These are phyloP conservation scores for Ophiostoma himal-ulmi DNA, from an alignment of 2,329 filamentous ascomycete genomes.

Conservation along the genomic window DNA sequence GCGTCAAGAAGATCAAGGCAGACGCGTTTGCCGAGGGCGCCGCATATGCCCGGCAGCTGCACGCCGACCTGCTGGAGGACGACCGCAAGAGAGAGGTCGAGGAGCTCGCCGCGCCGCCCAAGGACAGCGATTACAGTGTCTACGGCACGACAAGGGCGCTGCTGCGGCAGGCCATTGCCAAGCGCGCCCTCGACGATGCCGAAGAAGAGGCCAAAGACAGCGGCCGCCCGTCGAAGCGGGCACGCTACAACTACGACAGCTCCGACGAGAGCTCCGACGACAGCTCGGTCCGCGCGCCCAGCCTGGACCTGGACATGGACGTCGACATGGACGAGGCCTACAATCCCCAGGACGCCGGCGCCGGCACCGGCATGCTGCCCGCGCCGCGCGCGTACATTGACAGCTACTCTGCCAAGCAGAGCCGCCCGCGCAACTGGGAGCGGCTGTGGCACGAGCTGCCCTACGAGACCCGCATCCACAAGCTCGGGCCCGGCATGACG, in stretches of 20 bases:
- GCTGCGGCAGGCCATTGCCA: slow-evolving; percentile 4
- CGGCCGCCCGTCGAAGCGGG: neutral
- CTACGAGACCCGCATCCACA: slow-evolving; percentile 14
- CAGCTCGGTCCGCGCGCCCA: neutral
- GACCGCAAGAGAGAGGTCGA: neutral
- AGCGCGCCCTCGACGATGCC: neutral
- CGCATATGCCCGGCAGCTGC: neutral
- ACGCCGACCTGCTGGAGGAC: neutral
- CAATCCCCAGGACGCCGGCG: slow-evolving; percentile 5
- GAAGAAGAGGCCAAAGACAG: neutral
- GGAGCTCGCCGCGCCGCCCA: neutral
- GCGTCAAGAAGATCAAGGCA: neutral
- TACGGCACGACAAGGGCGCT: neutral
- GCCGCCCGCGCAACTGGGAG: neutral
- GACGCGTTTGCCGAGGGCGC: neutral
- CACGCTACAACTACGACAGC: neutral
- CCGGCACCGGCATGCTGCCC: slow-evolving; percentile 9
- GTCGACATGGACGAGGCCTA: neutral
- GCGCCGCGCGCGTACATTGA: neutral
- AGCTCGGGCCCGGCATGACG: slow-evolving; percentile 15
- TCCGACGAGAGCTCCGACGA: neutral
- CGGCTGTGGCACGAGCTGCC: slow-evolving; percentile 5
- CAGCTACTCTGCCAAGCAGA: neutral
- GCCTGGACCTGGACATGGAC: neutral
- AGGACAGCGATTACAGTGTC: neutral